phyloP scores from a whole-genome alignment of 148 eudicot genomes.

The Simmondsia chinensis region DNA sequence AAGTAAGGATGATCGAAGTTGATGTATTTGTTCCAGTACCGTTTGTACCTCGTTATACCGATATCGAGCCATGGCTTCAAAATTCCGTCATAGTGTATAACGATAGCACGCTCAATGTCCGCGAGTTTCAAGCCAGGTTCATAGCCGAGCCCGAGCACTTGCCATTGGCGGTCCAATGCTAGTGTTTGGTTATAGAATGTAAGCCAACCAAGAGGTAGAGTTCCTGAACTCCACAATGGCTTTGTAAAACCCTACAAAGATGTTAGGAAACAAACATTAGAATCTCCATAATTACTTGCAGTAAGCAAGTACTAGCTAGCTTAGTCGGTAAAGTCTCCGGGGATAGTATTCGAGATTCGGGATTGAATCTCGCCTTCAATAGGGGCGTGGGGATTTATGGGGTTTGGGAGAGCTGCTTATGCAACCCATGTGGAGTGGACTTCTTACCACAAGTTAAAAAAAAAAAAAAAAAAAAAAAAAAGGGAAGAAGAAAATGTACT shows the following conservation, averaged over 20 bases:
- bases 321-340: too few species aligned
- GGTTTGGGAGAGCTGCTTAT: too few species aligned
- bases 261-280: neutral
- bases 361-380: too few species aligned
- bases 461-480: neutral
- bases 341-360: too few species aligned
- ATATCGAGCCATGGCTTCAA: constrained; percentile 96
- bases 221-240: constrained; percentile 66
- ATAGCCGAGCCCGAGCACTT: constrained; percentile 74
- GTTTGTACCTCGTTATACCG: constrained; percentile 61
- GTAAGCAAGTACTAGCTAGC: too few species aligned
- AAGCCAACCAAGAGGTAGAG: constrained; percentile 85
- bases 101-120: constrained; percentile 62
- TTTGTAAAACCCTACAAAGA: constrained; percentile 56
- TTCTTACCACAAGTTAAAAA: too few species aligned
- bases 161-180: constrained; percentile 62
- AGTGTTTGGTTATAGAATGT: constrained; percentile 73
- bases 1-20: constrained; percentile 56
- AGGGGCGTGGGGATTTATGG: too few species aligned
- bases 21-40: constrained; percentile 58
- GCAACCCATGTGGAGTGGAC: too few species aligned
- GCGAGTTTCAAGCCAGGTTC: constrained; percentile 35
- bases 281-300: too few species aligned
- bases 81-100: constrained; percentile 82
- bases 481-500: neutral